phyloP scores from a whole-genome alignment of 2,329 filamentous ascomycete species.

The Clonostachys sp. region DNA sequence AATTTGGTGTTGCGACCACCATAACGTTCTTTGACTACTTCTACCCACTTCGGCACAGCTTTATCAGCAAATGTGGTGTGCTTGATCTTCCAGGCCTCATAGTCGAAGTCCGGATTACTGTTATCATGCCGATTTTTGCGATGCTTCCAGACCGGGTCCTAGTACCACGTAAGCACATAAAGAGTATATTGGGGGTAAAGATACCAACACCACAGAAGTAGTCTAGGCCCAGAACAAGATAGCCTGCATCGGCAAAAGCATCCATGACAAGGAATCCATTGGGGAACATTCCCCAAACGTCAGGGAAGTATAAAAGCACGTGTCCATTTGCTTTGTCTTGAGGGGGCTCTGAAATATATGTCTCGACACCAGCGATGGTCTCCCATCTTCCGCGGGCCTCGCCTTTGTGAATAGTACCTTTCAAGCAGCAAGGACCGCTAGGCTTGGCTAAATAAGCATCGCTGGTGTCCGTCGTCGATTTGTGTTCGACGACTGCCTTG shows the following conservation, averaged over 20 bases:
- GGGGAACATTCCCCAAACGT: conserved; percentile 35
- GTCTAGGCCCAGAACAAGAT: conserved; percentile 33
- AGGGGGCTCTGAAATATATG: conserved; percentile 7
- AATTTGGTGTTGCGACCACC: conserved; percentile 25
- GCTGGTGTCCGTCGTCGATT: too few species aligned
- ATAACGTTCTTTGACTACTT: conserved; percentile 26
- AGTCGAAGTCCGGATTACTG: conserved; percentile 34
- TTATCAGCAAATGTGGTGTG: conserved; percentile 34
- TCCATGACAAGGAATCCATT: conserved; percentile 41
- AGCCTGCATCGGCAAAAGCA: conserved; percentile 36
- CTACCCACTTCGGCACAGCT: conserved; percentile 37
- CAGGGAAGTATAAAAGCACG: conserved; percentile 38
- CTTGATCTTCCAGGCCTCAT: conserved; percentile 40
- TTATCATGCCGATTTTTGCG: conserved; percentile 19
- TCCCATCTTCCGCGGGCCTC: conserved; percentile 5
- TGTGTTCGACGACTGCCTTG: too few species aligned
- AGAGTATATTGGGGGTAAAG: not conserved
- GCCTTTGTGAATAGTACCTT: conserved; percentile 1
- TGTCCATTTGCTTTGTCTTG: conserved; percentile 27
- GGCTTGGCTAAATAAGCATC: not conserved
- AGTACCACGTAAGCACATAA: not conserved
- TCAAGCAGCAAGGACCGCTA: not conserved
- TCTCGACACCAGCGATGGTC: conserved; percentile 3
- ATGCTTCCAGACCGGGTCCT: conserved; percentile 39
- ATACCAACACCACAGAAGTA: conserved; percentile 34